phyloP scores from a whole-genome alignment of 2,329 filamentous ascomycete genomes.

The Drechslera avenae region DNA sequence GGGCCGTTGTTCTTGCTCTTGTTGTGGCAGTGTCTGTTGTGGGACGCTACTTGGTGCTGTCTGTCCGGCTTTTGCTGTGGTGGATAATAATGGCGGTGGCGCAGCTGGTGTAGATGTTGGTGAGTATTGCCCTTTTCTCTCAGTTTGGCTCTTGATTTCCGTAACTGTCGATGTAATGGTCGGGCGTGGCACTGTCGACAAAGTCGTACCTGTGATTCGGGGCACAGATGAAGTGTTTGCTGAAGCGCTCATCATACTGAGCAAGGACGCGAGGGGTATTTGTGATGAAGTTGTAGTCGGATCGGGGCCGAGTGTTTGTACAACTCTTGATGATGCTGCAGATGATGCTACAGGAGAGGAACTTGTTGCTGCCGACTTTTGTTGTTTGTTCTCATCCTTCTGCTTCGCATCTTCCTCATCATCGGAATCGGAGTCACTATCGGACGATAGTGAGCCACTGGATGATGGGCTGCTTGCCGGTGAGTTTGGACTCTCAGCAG shows the following conservation, averaged over 20 bases:
- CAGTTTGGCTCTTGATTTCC: conserved; percentile 1
- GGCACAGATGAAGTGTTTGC: conserved; percentile 14
- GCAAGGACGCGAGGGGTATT: no score
- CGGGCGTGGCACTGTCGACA: conserved; percentile 2
- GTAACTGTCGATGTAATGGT: conserved; percentile 6
- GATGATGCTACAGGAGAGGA: conserved; percentile 12
- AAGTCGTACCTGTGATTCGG: conserved; percentile 10
- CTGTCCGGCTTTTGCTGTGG: background rate
- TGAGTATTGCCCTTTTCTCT: background rate
- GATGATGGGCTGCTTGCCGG: conserved; percentile 23
- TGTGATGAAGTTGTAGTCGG: background rate
- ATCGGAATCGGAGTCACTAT: conserved; percentile 16
- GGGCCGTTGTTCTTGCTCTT: conserved; percentile 7
- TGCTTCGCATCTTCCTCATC: conserved; percentile 12
- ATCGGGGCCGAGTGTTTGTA: conserved; percentile 4
- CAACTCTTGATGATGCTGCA: background rate
- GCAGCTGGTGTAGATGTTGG: background rate
- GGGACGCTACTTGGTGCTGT: background rate
- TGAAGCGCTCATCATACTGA: no score
- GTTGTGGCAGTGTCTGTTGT: background rate
- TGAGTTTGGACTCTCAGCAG: conserved; percentile 32
- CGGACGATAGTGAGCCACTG: conserved; percentile 3
- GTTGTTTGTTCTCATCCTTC: background rate
- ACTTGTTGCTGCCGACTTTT: conserved; percentile 11
- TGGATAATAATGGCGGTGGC: background rate